Base-by-base conservation (phyloP, 768 basidiomycete genomes). In the Suillus alpinus region DNA sequence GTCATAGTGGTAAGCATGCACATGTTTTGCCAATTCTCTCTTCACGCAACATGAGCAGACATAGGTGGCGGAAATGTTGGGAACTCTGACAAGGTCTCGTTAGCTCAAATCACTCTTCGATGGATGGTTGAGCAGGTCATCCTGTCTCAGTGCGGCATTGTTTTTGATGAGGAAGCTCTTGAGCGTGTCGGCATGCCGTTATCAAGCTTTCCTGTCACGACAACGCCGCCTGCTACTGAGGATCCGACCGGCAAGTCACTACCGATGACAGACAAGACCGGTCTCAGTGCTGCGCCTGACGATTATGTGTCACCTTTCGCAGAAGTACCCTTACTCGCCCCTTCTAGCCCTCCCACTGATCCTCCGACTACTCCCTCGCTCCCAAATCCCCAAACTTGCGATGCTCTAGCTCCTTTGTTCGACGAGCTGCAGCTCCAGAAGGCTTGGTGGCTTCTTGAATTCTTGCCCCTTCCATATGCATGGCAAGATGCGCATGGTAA, bases 61-160 rank as follows among this genome's bases (percentile, higher is more conserved):
- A 77, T 92, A 20, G 91, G 91, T 23, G 91, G 91, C 14, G 87
- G 88, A 18, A 71, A 76, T 8, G 82, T 83, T 3, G 49, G 67
- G 3, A 81, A 90, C 63, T 71, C 70, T 6, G 74, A 61, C 9
- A 36, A 75, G 0, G 53, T 66, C 8, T 77, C 77, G 8, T 79
- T 93, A 6, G 74, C 83, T 1, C 81, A 89, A 65, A 84, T 90
- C 64, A 75, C 84, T 18, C 75, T 94, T 32, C 82, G 83, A 31
- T 94, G 91, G 91, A 92, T 94, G 90, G 78, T 92, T 39, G 84
- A 85, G 57, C 82, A 93, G 64, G 77, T 85, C 59, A 77, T 85
- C 26, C 66, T 70, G 12, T 78, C 88, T 14, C 71, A 78, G n/a
- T 85, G 87, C 65, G 86, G 83, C 6, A 79, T 92, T 37, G 65